Percentiles rank a stretch among this genome's conserved stretches.
Conservation (phyloP, 805 yeast species). For the Candida pini region DNA sequence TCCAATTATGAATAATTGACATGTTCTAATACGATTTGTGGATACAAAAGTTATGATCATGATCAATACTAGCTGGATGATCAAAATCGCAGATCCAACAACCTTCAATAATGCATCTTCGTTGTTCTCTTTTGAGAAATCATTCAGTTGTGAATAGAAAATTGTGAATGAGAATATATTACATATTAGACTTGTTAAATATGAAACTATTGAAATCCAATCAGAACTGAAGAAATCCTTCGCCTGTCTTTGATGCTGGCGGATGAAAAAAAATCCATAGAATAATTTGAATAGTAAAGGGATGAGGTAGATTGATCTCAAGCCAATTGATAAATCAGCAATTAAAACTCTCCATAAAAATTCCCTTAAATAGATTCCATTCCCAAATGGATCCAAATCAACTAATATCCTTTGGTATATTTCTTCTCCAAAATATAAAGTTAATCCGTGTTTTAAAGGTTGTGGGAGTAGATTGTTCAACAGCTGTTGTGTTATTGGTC, state of each 20-base stretch:
- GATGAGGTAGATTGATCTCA: not conserved
- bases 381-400: slow-evolving; percentile 20
- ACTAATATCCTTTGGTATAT: slow-evolving; percentile 24
- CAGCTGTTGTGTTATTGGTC: slow-evolving; percentile 9
- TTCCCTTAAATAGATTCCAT: slow-evolving; percentile 5
- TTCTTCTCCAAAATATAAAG: slow-evolving; percentile 20
- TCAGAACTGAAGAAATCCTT: not conserved
- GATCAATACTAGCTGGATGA: not conserved
- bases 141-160: too few relatives aligned
- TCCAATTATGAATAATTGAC: not conserved
- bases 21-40: not conserved
- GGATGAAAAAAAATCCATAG: not conserved
- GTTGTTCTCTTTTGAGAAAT: too few relatives aligned
- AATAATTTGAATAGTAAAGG: not conserved
- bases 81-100: too few relatives aligned
- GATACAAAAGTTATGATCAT: not conserved
- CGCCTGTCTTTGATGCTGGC: not conserved
- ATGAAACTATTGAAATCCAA: not conserved
- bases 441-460: slow-evolving; percentile 18
- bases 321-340: not conserved
- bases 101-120: too few relatives aligned
- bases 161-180: too few relatives aligned
- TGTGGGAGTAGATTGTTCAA: slow-evolving; percentile 12
- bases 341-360: slow-evolving; percentile 2
- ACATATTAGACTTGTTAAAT: not conserved